Percentiles rank a stretch among this genome's conserved stretches.
These are phyloP conservation scores for Volvox africanus DNA, from an alignment of 139 green algal species.

Conservation along the genomic window DNA sequence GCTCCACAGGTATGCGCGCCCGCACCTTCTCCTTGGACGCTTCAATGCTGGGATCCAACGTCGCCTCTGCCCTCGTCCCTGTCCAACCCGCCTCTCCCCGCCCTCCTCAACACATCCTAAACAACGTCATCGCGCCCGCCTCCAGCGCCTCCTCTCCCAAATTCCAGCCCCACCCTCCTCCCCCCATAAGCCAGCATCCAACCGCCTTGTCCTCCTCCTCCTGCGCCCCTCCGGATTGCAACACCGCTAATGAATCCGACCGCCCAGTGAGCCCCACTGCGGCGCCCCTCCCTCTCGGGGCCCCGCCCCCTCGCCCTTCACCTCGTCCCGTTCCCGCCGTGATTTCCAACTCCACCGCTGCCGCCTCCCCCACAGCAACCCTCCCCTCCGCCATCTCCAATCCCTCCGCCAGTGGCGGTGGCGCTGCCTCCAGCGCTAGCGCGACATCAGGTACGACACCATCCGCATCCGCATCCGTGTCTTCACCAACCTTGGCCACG, in stretches of 20 bases:
- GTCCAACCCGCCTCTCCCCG: background rate
- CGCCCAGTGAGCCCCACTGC: background rate
- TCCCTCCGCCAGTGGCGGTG: too few species aligned
- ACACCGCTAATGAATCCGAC: background rate
- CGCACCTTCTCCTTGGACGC: background rate
- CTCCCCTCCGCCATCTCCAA: background rate
- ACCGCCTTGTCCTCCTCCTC: background rate
- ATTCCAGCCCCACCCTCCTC: background rate
- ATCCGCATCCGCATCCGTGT: background rate
- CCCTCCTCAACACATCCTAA: background rate
- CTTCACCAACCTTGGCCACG: background rate
- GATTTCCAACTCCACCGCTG: background rate
- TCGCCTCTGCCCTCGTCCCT: background rate
- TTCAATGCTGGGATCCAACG: background rate
- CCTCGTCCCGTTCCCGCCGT: background rate
- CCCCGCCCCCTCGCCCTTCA: background rate
- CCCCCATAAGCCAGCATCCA: background rate
- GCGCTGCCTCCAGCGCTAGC: background rate
- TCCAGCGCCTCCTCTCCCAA: background rate
- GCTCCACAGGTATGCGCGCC: constrained; percentile 1
- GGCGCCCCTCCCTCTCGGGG: background rate
- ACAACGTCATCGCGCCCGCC: background rate
- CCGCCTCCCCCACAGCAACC: background rate
- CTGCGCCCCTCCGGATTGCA: background rate
- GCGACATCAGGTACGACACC: constrained; percentile 1